A percentile compares a stretch with the other conserved stretches of the same genome.
These are phyloP conservation scores for Pestalotiopsis sp. DNA, from an alignment of 2,329 filamentous ascomycete species.

Conservation along the genomic window DNA sequence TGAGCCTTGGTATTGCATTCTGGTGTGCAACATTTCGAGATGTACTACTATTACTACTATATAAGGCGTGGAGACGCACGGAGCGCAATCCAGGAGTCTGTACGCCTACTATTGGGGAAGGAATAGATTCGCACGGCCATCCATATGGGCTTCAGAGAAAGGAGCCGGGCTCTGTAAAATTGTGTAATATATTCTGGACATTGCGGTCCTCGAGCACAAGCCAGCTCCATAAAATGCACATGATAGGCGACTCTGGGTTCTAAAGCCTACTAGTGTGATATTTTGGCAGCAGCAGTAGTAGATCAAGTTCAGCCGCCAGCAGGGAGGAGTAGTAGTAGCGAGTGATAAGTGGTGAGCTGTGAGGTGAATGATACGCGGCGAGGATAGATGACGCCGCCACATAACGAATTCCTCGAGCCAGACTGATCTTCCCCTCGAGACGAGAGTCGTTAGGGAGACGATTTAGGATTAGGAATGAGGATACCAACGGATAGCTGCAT, in stretches of 20 bases:
- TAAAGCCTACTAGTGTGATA: neutral
- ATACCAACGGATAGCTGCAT: neutral
- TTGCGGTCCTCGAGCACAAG: neutral
- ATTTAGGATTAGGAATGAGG: neutral
- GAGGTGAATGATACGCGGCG: too few relatives aligned
- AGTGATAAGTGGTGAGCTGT: neutral
- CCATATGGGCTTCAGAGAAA: neutral
- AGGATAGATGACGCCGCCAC: too few relatives aligned
- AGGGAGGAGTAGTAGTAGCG: neutral
- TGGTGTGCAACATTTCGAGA: neutral
- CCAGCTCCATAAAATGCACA: neutral
- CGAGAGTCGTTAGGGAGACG: neutral
- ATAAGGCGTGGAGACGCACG: neutral
- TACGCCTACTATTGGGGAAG: neutral
- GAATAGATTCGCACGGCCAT: neutral
- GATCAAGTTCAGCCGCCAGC: neutral
- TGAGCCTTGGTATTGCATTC: neutral
- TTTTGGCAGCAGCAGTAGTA: neutral
- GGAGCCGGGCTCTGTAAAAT: constrained; percentile 20
- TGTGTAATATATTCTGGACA: constrained; percentile 13
- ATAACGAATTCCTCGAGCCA: too few relatives aligned
- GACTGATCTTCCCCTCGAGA: too few relatives aligned
- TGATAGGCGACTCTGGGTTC: neutral
- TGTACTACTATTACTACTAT: neutral
- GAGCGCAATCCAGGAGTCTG: neutral